Conservation (phyloP, 768 basidiomycete genomes). For the Mycena metata region DNA sequence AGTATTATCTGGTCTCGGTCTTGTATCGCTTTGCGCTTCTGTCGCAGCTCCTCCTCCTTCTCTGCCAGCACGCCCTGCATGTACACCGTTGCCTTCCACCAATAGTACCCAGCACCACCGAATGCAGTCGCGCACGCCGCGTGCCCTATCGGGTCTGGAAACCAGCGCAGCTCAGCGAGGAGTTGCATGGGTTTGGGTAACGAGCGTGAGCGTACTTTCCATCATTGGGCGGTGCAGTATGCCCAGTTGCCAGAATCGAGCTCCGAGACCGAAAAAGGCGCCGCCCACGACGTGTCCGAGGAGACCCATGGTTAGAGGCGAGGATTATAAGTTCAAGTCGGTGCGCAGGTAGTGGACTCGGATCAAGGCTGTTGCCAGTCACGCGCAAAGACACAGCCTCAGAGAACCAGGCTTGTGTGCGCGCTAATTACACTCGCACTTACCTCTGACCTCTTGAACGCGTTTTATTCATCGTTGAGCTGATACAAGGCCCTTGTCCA, state of each 20-base stretch:
- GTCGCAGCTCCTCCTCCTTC: slow-evolving; percentile 72
- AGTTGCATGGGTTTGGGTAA: not conserved
- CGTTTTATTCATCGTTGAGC: slow-evolving; percentile 24
- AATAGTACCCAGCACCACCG: slow-evolving; percentile 78
- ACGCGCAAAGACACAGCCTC: slow-evolving; percentile 22
- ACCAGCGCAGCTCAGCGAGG: slow-evolving; percentile 11
- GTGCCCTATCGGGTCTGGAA: slow-evolving; percentile 80
- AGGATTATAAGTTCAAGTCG: not conserved
- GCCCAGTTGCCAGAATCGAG: slow-evolving; percentile 88
- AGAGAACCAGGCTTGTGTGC: slow-evolving; percentile 11
- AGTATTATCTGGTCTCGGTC: slow-evolving; percentile 51
- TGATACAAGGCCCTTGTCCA: slow-evolving; percentile 14
- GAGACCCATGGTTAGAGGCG: slow-evolving; percentile 47
- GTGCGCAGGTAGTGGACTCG: slow-evolving; percentile 42
- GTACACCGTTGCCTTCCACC: slow-evolving; percentile 39
- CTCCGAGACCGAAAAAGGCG: slow-evolving; percentile 85
- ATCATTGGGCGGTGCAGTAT: slow-evolving; percentile 86
- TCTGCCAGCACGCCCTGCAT: slow-evolving; percentile 61
- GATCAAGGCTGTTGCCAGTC: slow-evolving; percentile 21
- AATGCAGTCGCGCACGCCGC: slow-evolving; percentile 76
- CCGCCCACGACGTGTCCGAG: slow-evolving; percentile 81
- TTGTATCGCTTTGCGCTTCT: slow-evolving; percentile 54
- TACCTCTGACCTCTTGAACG: slow-evolving; percentile 19
- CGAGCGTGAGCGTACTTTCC: slow-evolving; percentile 70
- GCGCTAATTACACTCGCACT: not conserved